These are phyloP conservation scores for Linderina pennispora DNA, from an alignment of 192 early-diverging fungal genomes.

Conservation along the genomic window DNA sequence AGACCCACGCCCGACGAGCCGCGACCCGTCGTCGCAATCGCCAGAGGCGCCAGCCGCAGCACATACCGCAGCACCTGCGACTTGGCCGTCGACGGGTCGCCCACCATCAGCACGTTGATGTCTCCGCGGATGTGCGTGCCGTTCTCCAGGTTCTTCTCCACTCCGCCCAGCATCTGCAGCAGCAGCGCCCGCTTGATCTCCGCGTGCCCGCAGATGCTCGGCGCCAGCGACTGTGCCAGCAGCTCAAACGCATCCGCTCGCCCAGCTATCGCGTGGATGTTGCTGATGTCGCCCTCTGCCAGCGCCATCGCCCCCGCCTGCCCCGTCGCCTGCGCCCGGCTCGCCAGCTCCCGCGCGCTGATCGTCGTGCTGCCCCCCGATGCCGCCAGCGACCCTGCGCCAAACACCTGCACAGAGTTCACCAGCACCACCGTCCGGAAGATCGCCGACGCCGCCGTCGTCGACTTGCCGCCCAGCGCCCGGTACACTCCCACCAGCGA, in stretches of 20 bases:
- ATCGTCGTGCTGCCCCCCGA: constrained; percentile 18
- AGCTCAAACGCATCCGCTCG: constrained; percentile 72
- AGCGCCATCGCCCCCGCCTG: constrained; percentile 56
- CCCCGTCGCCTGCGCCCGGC: constrained; percentile 21
- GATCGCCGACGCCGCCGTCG: constrained; percentile 67
- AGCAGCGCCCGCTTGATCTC: constrained; percentile 94
- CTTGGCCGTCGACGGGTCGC: constrained; percentile 98
- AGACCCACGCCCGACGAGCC: constrained; percentile 97
- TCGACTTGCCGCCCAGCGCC: constrained; percentile 73
- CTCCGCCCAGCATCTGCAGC: constrained; percentile 83
- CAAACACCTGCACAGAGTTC: constrained; percentile 72
- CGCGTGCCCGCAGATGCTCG: constrained; percentile 84
- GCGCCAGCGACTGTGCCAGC: constrained; percentile 82
- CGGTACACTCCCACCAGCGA: constrained; percentile 90
- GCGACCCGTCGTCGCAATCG: constrained; percentile 95
- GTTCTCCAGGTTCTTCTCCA: constrained; percentile 89
- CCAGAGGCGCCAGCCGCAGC: constrained; percentile 89
- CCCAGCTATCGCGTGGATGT: constrained; percentile 73
- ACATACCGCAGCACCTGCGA: constrained; percentile 98
- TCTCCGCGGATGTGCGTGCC: constrained; percentile 96
- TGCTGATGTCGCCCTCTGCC: constrained; percentile 78
- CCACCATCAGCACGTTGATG: constrained; percentile 97
- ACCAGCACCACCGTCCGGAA: constrained; percentile 91
- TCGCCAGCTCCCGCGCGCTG: constrained; percentile 11
- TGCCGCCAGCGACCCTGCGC: constrained; percentile 67